phyloP scores from a whole-genome alignment of 352 stramenopile species.

The Phytophthora meadii region DNA sequence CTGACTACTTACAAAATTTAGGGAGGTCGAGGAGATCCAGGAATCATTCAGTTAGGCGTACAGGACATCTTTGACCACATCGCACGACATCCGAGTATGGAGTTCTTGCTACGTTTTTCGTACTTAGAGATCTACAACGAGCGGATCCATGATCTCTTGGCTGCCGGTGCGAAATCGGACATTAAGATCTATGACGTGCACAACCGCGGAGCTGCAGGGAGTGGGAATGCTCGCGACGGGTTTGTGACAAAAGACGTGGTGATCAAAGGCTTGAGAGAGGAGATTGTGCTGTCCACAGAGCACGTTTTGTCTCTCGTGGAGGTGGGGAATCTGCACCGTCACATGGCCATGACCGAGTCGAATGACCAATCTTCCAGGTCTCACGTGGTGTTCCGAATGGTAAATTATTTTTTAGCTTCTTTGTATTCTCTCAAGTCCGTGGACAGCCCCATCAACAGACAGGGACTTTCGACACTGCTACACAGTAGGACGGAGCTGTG shows the following conservation, averaged over 20 bases:
- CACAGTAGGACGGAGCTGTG: slow-evolving; percentile 29
- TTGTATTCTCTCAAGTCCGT: slow-evolving; percentile 15
- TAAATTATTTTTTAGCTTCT: slow-evolving; percentile 27
- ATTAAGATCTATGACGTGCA: slow-evolving; percentile 82
- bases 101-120: slow-evolving; percentile 88
- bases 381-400: slow-evolving; percentile 82
- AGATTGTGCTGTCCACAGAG: slow-evolving; percentile 79
- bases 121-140: slow-evolving; percentile 99
- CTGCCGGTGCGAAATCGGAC: slow-evolving; percentile 61
- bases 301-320: slow-evolving; percentile 90
- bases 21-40: slow-evolving; percentile 60
- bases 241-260: slow-evolving; percentile 83
- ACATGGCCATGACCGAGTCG: slow-evolving; percentile 76
- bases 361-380: slow-evolving; percentile 85
- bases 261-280: slow-evolving; percentile 84
- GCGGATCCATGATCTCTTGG: slow-evolving; percentile 96
- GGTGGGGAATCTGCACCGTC: slow-evolving; percentile 75
- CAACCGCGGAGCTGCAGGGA: slow-evolving; percentile 42
- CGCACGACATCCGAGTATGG: slow-evolving; percentile 52
- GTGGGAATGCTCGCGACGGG: slow-evolving; percentile 23
- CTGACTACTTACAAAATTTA: slow-evolving; percentile 27
- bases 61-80: slow-evolving; percentile 91
- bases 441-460: slow-evolving; percentile 25
- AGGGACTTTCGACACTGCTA: slow-evolving; percentile 21
- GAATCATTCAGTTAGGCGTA: slow-evolving; percentile 88